Base-by-base conservation (phyloP, 1,139 yeast genomes). In the Saccharomyces hybrid region DNA sequence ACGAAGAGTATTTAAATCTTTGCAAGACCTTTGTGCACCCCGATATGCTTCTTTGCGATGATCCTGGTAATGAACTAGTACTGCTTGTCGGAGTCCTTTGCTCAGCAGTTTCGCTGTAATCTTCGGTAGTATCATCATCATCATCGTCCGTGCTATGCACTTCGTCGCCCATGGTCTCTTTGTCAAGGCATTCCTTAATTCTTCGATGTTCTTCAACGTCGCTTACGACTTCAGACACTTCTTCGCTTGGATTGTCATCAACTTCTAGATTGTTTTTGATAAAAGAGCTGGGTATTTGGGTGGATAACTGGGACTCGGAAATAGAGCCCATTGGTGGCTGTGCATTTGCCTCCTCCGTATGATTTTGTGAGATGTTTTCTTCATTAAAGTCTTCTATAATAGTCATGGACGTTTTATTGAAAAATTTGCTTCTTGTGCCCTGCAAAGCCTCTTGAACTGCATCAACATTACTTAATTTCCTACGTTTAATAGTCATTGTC, bases 221-320 rank as follows among this genome's bases (percentile, higher is more conserved):
- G n/a, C 16, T 23, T 8, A 14, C 48, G 8, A 26, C 30, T 26
- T 20, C 41, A 34, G 16, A 26, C 23, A 48, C 8, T 16, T 20
- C 26, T 50, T 16, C 14, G 30, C 16, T 27, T 41, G 32, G 48
- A 30, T 46, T 32, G 20, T 38, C 42, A 38, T 38, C 51, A 50
- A 53, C 59, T 20, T 51, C 53, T 41, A 56, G 59, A 20, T 57
- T 48, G 28, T 50, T 75, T 76, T 16, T 73, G 73, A 61, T 71
- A 71, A 49, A 62, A 61, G 50, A 72, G 66, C 63, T 73, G 71
- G 67, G 75, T 67, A 61, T 53, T 38, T 65, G 63, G 5, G 69
- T 67, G 3, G 66, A 58, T n/a, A 61, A 27, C 47, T 59, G 56
- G 11, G 68, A 65, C 38, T 63, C 66, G 3, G 68, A 14, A 38